Conservation (phyloP, 2,329 filamentous ascomycete species). For the Lasiodiplodia sp. region DNA sequence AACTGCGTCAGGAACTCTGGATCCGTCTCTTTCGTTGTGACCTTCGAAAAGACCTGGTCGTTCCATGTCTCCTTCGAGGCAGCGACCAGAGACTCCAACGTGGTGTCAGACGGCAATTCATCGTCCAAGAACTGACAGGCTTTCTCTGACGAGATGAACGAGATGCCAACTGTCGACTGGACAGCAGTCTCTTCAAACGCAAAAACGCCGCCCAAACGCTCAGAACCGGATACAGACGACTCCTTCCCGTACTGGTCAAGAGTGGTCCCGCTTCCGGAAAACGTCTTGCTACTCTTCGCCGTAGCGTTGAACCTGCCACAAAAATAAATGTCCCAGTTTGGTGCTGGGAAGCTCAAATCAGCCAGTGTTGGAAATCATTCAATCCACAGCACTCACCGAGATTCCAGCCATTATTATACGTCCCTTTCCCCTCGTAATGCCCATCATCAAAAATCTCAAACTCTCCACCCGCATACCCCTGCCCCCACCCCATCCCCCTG, state of each 20-base stretch:
- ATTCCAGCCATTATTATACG: conserved; percentile 74
- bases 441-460: conserved; percentile 61
- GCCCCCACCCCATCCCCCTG: conserved; percentile 66
- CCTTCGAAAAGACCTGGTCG: conserved; percentile 66
- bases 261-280: conserved; percentile 39
- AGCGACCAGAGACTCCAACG: conserved; percentile 54
- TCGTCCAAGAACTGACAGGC: conserved; percentile 66
- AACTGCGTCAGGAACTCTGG: conserved; percentile 64
- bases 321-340: conserved; percentile 68
- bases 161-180: conserved; percentile 69
- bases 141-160: conserved; percentile 68
- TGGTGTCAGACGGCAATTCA: conserved; percentile 61
- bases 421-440: conserved; percentile 67
- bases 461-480: conserved; percentile 67
- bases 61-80: conserved; percentile 66
- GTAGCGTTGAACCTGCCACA: conserved; percentile 66
- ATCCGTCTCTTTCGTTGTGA: conserved; percentile 67
- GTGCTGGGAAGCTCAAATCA: conserved; percentile 45
- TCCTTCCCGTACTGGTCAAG: conserved; percentile 37
- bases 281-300: conserved; percentile 41
- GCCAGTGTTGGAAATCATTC: not conserved
- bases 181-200: conserved; percentile 58
- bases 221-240: conserved; percentile 38
- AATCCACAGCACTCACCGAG: conserved; percentile 40
- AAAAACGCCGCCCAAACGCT: conserved; percentile 58